Conservation (phyloP, 495 filamentous ascomycete species). For the Tuber melanosporum region DNA sequence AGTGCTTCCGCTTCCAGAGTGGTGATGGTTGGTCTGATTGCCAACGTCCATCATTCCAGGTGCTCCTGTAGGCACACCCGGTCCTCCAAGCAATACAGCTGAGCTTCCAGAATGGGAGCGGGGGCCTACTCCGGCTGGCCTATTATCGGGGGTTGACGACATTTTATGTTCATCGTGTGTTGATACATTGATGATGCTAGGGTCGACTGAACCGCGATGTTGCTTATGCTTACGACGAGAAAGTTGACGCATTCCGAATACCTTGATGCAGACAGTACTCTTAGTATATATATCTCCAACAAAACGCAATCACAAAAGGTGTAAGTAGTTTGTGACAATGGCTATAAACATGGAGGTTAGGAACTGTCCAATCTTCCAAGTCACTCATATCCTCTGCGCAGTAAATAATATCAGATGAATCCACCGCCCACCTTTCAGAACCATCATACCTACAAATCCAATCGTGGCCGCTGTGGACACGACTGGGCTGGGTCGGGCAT, state of each 20-base stretch:
- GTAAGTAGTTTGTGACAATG: neutral
- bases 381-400: neutral
- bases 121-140: conserved; percentile 14
- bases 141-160: conserved; percentile 1
- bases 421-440: neutral
- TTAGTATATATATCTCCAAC: conserved; percentile 27
- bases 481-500: neutral
- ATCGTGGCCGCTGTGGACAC: neutral
- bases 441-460: neutral
- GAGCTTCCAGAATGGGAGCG: conserved; percentile 27
- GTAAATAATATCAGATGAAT: neutral
- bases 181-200: conserved; percentile 24
- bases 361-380: neutral
- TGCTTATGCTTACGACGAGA: conserved; percentile 55
- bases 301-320: neutral
- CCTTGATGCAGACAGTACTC: conserved; percentile 44
- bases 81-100: conserved; percentile 26
- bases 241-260: conserved; percentile 88
- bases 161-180: conserved; percentile 29
- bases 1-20: conserved; percentile 43
- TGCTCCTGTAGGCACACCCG: conserved; percentile 1
- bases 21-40: conserved; percentile 19
- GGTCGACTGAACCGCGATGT: conserved; percentile 19
- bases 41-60: conserved; percentile 15
- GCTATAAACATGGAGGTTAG: neutral